Base-by-base conservation (phyloP, 2,329 filamentous ascomycete genomes). In the Aspergillus ustus region DNA sequence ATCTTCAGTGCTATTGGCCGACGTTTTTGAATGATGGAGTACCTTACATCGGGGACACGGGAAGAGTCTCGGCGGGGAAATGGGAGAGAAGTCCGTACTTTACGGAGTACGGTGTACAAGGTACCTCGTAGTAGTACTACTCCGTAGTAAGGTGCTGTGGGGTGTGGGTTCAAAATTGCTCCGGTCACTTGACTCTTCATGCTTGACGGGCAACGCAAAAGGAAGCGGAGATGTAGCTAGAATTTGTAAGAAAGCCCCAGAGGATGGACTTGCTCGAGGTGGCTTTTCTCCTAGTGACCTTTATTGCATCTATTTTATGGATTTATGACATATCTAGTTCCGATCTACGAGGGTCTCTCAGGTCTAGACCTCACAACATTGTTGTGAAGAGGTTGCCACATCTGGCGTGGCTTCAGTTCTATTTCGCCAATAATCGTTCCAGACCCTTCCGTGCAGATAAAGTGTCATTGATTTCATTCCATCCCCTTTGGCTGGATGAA, bases 41-140 rank as follows among this genome's bases (percentile, higher is more conserved):
- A 52, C 44, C 50, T 34, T 34, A 48, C 50, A 52, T 52, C 49
- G 57, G 57, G 43, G 40, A 46, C 28, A 34, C 49, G 57, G 48
- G 40, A 52, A 46, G 15, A 19, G 4, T 19, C n/a, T 50, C 7
- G 25, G 49, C 20, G 45, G 34, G 34, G 31, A 6, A 48, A 7
- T 13, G 25, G 15, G 50, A 52, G n/a, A 45, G 43, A 53, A 48
- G 49, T 59, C 52, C 57, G 25, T 31, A 17, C 13, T 50, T 54
- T 37, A 44, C 20, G 43, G 48, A 15, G 8, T 50, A 43, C 29
- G 15, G 4, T 15, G 11, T 11, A 40, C 34, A 40, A 40, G 34
- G 34, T 40, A 40, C 34, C 11, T 40, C 31, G 17, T 17, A 46
- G 8, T 17, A 20, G 43, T 17, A 45, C 43, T 45, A 45, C 19